Base-by-base conservation (phyloP, 2,329 filamentous ascomycete genomes). In the Leptographium radiaticola region DNA sequence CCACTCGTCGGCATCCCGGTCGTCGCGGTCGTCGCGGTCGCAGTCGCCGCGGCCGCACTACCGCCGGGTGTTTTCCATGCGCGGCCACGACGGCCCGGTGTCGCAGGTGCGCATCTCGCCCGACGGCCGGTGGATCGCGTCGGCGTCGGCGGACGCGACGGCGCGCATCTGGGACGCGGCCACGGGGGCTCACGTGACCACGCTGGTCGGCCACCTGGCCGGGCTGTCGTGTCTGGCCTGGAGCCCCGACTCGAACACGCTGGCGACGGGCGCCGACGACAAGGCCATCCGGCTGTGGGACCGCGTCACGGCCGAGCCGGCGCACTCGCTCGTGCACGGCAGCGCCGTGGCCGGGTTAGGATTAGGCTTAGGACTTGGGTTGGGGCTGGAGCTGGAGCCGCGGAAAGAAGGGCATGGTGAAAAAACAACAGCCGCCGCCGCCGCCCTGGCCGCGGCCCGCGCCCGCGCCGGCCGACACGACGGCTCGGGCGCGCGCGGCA, bases 211-310 rank as follows among this genome's bases (percentile, higher is more conserved):
- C 8, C 93, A 98, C 70, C 79, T 96, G 65, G 90, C 91, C 0
- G 93, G 93, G 57, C 82, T 98, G 18, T 95, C 87, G 36, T 91
- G 89, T 42, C 77, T 98, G 49, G 84, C 90, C n/a, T 98, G 93
- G 93, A 85, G 85, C 56, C 90, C 91, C 0, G 89, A 97, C 67
- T 89, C 86, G 57, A 83, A 83, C 61, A 88, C 87, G 3, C 77
- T 98, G 48, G 93, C 91, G 5, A 91, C 88, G 11, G 93, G 91
- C 30, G 91, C 87, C 6, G 93, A 98, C 68, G 93, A 98, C 75
- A 98, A 98, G 71, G 83, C 86, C 1, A 97, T 98, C 58, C 81
- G 93, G 2, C 73, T 98, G 1, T 98, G 93, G 93, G 87, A 96
- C 63, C 71, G 81, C 9, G 75, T 81, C 18, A 84, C 80, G n/a